Base-by-base conservation (phyloP, 73 alveolate genomes). In the Stentor roeselii region DNA sequence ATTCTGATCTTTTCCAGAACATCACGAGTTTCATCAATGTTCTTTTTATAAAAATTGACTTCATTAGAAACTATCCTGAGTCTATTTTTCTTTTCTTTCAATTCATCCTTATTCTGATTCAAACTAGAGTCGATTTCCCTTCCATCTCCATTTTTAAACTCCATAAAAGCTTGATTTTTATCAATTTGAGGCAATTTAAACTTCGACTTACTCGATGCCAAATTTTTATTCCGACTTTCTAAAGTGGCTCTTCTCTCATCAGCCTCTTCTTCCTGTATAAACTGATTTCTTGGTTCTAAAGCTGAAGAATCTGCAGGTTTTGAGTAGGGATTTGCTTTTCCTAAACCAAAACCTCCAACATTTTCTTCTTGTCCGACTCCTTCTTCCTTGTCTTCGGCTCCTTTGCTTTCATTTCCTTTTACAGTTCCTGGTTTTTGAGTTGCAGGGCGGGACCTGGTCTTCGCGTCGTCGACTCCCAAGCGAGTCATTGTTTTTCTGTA, bases 61-160 rank as follows among this genome's bases (percentile, higher is more conserved):
- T 4, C n/a, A 39, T 83, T 91, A 0, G 86, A 85, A 31, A 86
- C 59, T 42, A 21, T 36, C 59, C 75, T 84, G n/a, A 92, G 82
- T 60, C 80, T 86, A 31, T 58, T 89, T 84, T 95, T 97, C 91
- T 90, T 95, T 39, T 83, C 95, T 90, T 92, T 97, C 60, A 95
- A 88, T n/a, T 94, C 97, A 37, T 94, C 86, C 75, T 95, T 90
- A 59, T 90, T 90, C 27, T 83, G 75, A 36, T 87, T 67, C 39
- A 94, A 84, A 30, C 82, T 59, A 35, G 88, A 92, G 87, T 95
- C 97, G 3, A 92, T 87, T 30, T 89, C 84, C 78, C 87, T 87
- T 0, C 98, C 99, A 34, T 97, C 98, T 32, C 92, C 95, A 38
- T 85, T 60, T 84, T 96, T 96, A 83, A 89, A 96, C 67, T 94